Evolutionary conservation across 805 yeast species (phyloP), one percentile per base, ranked within the genome.

Genomic region (Pichia heedii): DNA sequence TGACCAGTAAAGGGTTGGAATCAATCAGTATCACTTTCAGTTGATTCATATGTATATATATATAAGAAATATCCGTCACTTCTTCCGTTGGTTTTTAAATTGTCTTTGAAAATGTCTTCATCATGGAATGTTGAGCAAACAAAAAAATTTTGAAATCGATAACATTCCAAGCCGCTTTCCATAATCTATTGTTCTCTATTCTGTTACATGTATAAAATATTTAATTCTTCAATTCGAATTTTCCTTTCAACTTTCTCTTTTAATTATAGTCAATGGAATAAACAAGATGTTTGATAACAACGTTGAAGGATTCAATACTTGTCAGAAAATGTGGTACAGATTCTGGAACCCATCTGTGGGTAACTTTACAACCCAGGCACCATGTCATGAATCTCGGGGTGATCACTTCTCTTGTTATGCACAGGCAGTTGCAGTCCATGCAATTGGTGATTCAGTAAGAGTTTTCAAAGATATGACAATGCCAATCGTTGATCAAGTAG

Each of bases 371-470:
- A 72, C 74, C 7, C 66, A 63, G 18, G 56, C 60, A 36, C 65
- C 54, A 38, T 63, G 69, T 40, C 59, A 61, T 43, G 76, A 74
- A n/a, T 56, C 70, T 21, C 66, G 61, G 41, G 78, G 79, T 15
- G 69, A 71, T 41, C 70, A 74, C 39, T 77, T 76, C 56, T 77
- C 76, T 29, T 73, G 79, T n/a, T 81, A 86, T 85, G 77, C 84
- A 0, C 75, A 77, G 8, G 69, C 84, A 0, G 79, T 81, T 22
- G 81, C 77, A 1, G 71, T 73, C 0, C 88, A 81, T 56, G 79
- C 86, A 0, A 66, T 80, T 41, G 78, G 78, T 1, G 88, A 81
- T 54, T 84, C 81, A 8, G 77, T 80, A 2, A 65, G 71, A 35
- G 60, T 68, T 13, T 71, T 75, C 56, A 76, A 75, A 13, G 62